These are phyloP conservation scores for Coemansia pectinata DNA, from an alignment of 192 early-diverging fungal genomes.

Conservation along the genomic window DNA sequence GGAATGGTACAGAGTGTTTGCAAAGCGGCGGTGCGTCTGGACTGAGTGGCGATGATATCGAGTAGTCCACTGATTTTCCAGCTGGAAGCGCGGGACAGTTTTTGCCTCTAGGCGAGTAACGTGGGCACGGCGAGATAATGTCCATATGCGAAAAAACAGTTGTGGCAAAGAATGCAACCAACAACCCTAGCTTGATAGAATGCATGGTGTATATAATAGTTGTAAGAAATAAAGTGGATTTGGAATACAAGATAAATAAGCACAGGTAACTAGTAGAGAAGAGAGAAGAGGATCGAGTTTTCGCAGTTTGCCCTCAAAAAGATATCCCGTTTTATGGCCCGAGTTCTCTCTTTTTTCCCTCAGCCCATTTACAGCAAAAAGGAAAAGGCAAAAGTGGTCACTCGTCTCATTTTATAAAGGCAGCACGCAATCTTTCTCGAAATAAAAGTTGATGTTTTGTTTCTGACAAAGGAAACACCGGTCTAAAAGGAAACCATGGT, in stretches of 20 bases:
- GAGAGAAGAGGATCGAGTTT: background rate
- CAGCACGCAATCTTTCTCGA: background rate
- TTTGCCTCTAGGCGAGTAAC: constrained; percentile 3
- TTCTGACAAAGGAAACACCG: background rate
- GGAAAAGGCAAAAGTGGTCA: background rate
- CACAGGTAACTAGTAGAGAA: background rate
- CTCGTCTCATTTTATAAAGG: background rate
- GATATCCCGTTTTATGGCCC: background rate
- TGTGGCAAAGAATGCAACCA: background rate
- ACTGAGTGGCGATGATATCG: constrained; percentile 1
- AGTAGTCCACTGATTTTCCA: constrained; percentile 5
- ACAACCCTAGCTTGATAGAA: background rate
- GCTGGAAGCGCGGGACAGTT: constrained; percentile 3
- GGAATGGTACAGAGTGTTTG: constrained; percentile 5
- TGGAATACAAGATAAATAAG: background rate
- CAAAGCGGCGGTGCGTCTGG: constrained; percentile 3
- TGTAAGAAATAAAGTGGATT: background rate
- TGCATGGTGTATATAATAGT: background rate
- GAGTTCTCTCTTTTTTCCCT: background rate
- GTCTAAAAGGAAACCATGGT: background rate
- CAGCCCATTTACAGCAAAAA: background rate
- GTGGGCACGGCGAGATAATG: constrained; percentile 42
- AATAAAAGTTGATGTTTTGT: background rate
- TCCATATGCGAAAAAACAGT: constrained; percentile 30
- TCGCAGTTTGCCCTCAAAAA: background rate